These are phyloP conservation scores for Gremmenia infestans DNA, from an alignment of 2,329 filamentous ascomycete species.

Conservation along the genomic window DNA sequence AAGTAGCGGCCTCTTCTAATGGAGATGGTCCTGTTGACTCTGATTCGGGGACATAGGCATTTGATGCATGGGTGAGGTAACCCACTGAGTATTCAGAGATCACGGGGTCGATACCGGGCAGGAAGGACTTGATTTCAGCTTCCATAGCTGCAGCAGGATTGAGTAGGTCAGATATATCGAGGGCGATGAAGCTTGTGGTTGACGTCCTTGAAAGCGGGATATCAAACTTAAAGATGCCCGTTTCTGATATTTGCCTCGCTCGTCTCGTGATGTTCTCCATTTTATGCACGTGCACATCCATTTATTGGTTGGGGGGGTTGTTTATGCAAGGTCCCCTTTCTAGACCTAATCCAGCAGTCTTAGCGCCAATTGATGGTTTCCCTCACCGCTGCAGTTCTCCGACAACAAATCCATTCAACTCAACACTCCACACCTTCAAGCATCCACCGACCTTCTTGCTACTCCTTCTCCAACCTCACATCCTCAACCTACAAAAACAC, in stretches of 20 bases:
- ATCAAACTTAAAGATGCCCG: background rate
- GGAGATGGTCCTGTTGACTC: conserved; percentile 68
- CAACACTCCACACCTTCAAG: conserved; percentile 13
- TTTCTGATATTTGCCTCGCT: conserved; percentile 1
- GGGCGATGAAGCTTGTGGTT: background rate
- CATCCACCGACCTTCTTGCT: conserved; percentile 19
- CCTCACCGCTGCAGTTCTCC: conserved; percentile 15
- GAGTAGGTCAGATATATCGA: background rate
- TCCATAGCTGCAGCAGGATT: conserved; percentile 55
- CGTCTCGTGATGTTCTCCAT: background rate
- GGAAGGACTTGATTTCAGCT: conserved; percentile 74
- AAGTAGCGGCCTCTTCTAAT: conserved; percentile 74
- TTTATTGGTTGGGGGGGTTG: conserved; percentile 4
- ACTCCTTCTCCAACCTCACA: conserved; percentile 7
- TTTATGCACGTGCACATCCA: background rate
- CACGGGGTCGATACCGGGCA: conserved; percentile 83
- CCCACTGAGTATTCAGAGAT: conserved; percentile 91
- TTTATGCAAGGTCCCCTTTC: conserved; percentile 11
- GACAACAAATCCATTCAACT: conserved; percentile 19
- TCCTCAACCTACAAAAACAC: conserved; percentile 4
- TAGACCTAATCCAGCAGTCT: conserved; percentile 1
- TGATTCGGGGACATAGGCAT: conserved; percentile 69
- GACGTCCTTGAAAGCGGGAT: background rate
- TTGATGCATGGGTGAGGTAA: conserved; percentile 90
- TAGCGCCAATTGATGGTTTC: conserved; percentile 2